phyloP scores from a whole-genome alignment of 768 basidiomycete genomes.

The Cubamyces lactineus region DNA sequence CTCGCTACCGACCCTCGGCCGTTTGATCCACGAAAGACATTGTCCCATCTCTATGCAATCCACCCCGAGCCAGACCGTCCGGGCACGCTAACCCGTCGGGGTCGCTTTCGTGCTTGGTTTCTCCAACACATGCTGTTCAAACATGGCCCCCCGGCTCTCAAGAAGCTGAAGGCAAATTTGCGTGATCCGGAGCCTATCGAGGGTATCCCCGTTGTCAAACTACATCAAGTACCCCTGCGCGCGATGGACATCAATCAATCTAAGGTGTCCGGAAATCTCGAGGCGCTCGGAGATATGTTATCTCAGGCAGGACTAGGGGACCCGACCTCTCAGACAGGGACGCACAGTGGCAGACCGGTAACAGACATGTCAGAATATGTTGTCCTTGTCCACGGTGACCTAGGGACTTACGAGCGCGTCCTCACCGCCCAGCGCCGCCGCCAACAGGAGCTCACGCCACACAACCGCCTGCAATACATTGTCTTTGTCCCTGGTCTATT shows the following conservation, averaged over 20 bases:
- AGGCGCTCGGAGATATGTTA: slow-evolving; percentile 31
- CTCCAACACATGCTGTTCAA: slow-evolving; percentile 33
- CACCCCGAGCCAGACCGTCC: background rate
- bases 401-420: slow-evolving; percentile 26
- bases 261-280: slow-evolving; percentile 27
- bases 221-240: slow-evolving; percentile 21
- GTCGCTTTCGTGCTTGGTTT: slow-evolving; percentile 29
- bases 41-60: background rate
- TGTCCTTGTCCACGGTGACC: slow-evolving; percentile 28
- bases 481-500: slow-evolving; percentile 41
- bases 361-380: slow-evolving; percentile 20
- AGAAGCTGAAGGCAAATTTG: slow-evolving; percentile 1
- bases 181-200: slow-evolving; percentile 24
- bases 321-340: background rate
- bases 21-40: background rate
- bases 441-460: slow-evolving; percentile 34
- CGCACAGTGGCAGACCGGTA: no score
- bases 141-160: slow-evolving; percentile 30
- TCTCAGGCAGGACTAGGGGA: slow-evolving; percentile 26
- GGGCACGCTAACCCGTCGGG: background rate
- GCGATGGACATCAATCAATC: slow-evolving; percentile 30
- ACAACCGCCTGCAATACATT: slow-evolving; percentile 36
- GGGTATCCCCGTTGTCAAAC: slow-evolving; percentile 25
- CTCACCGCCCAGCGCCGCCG: slow-evolving; percentile 19
- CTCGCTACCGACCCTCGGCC: background rate